phyloP scores from a whole-genome alignment of 140 eudicot species.

The Anethum foeniculum region DNA sequence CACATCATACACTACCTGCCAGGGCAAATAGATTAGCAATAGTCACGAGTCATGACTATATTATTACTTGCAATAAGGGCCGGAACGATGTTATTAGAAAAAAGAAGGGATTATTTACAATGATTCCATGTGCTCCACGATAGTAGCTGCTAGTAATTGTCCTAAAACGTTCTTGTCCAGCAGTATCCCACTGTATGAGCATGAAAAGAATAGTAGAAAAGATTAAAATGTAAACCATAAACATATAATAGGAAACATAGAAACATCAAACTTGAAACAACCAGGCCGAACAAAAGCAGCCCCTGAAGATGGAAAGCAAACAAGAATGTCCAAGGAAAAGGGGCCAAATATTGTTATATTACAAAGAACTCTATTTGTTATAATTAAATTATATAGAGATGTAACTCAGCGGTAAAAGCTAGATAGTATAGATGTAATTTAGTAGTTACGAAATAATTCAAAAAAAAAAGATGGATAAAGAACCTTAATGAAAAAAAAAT shows the following conservation, averaged over 20 bases:
- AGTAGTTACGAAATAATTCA: neutral
- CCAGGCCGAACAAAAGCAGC: neutral
- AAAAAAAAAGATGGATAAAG: neutral
- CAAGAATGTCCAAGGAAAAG: neutral
- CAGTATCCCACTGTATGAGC: constrained; percentile 87
- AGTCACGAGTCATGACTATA: neutral
- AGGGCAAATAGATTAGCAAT: neutral
- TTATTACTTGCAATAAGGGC: neutral
- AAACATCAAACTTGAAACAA: neutral
- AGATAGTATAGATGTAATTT: neutral
- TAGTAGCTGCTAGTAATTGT: constrained; percentile 98
- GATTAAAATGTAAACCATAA: neutral
- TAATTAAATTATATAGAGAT: neutral
- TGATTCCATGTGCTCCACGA: constrained; percentile 99
- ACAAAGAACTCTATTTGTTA: neutral
- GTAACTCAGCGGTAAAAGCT: neutral
- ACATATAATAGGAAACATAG: neutral
- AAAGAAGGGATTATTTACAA: constrained; percentile 34
- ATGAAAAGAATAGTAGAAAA: neutral
- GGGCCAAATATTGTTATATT: neutral
- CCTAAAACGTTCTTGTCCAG: constrained; percentile 99
- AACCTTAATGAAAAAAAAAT: neutral
- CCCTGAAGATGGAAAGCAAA: neutral
- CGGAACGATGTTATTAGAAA: neutral
- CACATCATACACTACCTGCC: constrained; percentile 93